Evolutionary conservation across 805 yeast species (phyloP).

Genomic region (Schizosaccharomyces cryophilus): DNA sequence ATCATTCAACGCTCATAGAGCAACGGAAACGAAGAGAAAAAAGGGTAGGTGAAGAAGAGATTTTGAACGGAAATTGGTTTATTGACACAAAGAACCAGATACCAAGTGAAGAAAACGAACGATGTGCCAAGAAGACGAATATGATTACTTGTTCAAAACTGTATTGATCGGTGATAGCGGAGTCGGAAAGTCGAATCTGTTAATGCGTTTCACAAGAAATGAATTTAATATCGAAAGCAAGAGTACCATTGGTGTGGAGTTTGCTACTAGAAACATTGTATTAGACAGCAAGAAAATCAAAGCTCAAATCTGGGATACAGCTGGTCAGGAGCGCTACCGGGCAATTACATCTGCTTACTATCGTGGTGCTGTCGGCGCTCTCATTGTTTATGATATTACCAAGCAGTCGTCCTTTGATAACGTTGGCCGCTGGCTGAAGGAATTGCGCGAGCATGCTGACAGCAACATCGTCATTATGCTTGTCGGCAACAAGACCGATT

Average conservation of each 20-base stretch:
- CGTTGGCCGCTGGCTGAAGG: conserved; percentile 79
- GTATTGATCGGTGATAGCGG: conserved; percentile 95
- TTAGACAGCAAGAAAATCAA: conserved; percentile 90
- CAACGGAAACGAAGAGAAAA: no score
- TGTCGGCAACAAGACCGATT: conserved; percentile 90
- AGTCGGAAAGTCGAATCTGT: conserved; percentile 88
- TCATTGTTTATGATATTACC: conserved; percentile 83
- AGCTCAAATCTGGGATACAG: conserved; percentile 97
- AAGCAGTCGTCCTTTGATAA: conserved; percentile 79
- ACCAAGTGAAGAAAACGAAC: neutral
- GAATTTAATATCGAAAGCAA: conserved; percentile 90
- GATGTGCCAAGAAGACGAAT: conserved; percentile 14
- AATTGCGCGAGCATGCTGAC: conserved; percentile 88
- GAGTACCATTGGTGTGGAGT: conserved; percentile 94
- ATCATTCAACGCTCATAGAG: no score
- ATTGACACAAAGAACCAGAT: neutral
- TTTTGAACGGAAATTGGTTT: neutral
- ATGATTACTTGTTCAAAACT: conserved; percentile 90
- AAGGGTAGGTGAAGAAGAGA: no score
- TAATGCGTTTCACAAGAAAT: conserved; percentile 84
- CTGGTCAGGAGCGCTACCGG: conserved; percentile 95
- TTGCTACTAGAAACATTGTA: conserved; percentile 69
- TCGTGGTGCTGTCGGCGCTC: conserved; percentile 94
- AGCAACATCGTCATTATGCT: conserved; percentile 87
- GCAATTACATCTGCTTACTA: conserved; percentile 94